Base-by-base conservation (phyloP, 2,329 filamentous ascomycete species). In the Dactylellina haptotyla region DNA sequence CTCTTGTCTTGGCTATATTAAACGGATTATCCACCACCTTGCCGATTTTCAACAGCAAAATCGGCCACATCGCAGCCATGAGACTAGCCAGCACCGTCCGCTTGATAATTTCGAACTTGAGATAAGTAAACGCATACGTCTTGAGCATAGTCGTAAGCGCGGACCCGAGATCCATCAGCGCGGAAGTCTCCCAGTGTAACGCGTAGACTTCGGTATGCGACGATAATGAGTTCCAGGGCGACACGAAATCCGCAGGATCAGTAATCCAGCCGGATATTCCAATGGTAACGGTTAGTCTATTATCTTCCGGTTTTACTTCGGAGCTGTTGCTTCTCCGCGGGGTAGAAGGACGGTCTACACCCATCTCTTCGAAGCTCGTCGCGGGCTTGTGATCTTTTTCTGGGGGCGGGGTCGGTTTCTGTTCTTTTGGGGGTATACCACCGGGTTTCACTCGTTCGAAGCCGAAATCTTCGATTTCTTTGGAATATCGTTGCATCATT, bases 381-480 rank as follows among this genome's bases (percentile, higher is more conserved):
- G 53, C 30, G 3, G 53, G 53, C 12, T 32, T 14, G 14, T 25
- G 16, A 54, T 54, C 18, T 25, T 23, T 26, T 16, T 41, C 10
- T 28, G 34, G 41, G 3, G 16, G 16, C n/a, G 41, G 41, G 4
- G n/a, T 23, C 10, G n/a, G 18, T 25, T n/a, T 16, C 32, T 23
- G 16, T 30, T 39, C 14, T 26, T 57, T 16, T 16, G 26, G 4
- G 14, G 25, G 12, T 16, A 16, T 82, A 8, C 50, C 66, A 1
- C 57, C 50, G 5, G 86, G 85, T 58, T 88, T 87, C 14, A 96
- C 83, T 0, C 92, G 91, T 9, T 97, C 81, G 77, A 98, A 91
- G 0, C 88, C 92, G 80, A 97, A 96, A 79, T 98, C 93, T 77
- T 92, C 88, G 14, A 98, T 89, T 76, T 97, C 92, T 76, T 88